A percentile compares a stretch with the other conserved stretches of the same genome.
Evolutionary conservation across 1,139 yeast species (phyloP).

Genomic region (Candida anutae): DNA sequence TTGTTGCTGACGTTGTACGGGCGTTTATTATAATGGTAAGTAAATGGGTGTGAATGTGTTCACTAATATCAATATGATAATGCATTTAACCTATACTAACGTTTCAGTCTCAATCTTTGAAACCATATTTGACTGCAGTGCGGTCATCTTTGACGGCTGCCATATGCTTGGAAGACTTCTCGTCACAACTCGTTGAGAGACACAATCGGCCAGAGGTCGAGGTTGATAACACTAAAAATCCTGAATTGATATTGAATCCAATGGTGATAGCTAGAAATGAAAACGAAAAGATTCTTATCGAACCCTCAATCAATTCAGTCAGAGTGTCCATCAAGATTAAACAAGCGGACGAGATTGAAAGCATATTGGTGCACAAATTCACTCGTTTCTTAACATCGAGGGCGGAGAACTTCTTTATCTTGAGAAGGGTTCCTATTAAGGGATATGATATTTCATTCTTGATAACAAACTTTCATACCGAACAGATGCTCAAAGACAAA

Average conservation of each 20-base stretch:
- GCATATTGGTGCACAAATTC: slow-evolving; percentile 86
- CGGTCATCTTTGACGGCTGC: slow-evolving; percentile 93
- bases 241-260: slow-evolving; percentile 82
- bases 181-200: slow-evolving; percentile 92
- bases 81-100: too few relatives aligned
- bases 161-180: slow-evolving; percentile 87
- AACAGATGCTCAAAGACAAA: slow-evolving; percentile 90
- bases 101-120: slow-evolving; percentile 76
- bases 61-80: too few relatives aligned
- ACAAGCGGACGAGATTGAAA: slow-evolving; percentile 97
- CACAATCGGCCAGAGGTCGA: slow-evolving; percentile 97
- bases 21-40: too few relatives aligned
- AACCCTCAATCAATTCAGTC: slow-evolving; percentile 85
- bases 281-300: slow-evolving; percentile 85
- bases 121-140: slow-evolving; percentile 91
- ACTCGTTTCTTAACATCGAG: slow-evolving; percentile 89
- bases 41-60: too few relatives aligned
- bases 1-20: too few relatives aligned
- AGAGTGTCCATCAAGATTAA: slow-evolving; percentile 88
- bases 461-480: slow-evolving; percentile 91
- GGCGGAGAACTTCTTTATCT: slow-evolving; percentile 88
- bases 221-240: slow-evolving; percentile 52
- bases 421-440: slow-evolving; percentile 83
- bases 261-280: slow-evolving; percentile 90
- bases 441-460: slow-evolving; percentile 93